Base-by-base conservation (phyloP, 805 yeast genomes). In the Schwanniomyces occidentalis region DNA sequence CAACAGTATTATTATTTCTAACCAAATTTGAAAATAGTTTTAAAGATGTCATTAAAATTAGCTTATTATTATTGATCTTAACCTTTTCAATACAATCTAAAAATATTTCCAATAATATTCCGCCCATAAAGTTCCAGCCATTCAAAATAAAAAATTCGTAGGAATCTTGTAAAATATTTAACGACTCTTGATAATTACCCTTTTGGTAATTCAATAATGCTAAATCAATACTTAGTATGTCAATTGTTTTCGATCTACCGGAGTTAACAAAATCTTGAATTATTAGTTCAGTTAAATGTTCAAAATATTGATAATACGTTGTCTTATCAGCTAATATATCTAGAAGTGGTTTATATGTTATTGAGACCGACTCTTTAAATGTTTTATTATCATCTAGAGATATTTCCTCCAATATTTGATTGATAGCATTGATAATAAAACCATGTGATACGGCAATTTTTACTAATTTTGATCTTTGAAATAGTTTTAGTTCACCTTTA, bases 61-160 rank as follows among this genome's bases (percentile, higher is more conserved):
- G 48, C 22, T 58, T 51, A 5, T 44, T 36, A 2, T 58, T 49
- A 8, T 48, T 42, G 4, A 49, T 35, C 45, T 51, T 30, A 57
- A 44, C 16, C 17, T 73, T 62, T 41, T 76, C 76, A 23, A 89
- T 65, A 48, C 95, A 87, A 24, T 78, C 78, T 18, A 85, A 71
- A 51, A 82, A 88, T 1, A 81, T 65, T 45, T 77, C 78, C 24
- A 87, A 65, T 12, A 91, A 58, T n/a, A 73, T 60, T 5, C 78
- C 71, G 1, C 95, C 85, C 51, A 88, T 76, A 28, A 64, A 57
- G 32, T 75, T 75, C 97, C 97, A 90, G 1, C 89, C 87, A 30
- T 80, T 76, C 13, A 70, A 59, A 6, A 75, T 71, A 49, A 85
- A 89, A 36, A 78, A 78, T 24, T 75, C 78, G 30, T 85, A 86